A percentile compares a stretch with the other conserved stretches of the same genome.
These are phyloP conservation scores for Alliaria petiolata DNA, from an alignment of 345 rosid genomes.

Conservation along the genomic window DNA sequence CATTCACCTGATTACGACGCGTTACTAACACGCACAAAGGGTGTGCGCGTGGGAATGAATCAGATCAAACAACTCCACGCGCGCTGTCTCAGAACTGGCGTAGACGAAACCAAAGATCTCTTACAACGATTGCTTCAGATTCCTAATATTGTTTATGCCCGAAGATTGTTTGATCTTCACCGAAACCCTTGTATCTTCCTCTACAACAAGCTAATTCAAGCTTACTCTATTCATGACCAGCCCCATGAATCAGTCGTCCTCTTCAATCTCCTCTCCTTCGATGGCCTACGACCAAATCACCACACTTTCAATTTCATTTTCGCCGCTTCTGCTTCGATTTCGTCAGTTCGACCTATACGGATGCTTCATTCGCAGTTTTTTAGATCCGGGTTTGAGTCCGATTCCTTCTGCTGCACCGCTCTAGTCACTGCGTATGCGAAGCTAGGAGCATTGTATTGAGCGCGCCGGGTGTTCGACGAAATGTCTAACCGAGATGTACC, in stretches of 20 bases:
- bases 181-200: slow-evolving; percentile 49
- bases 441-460: slow-evolving; percentile 37
- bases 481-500: slow-evolving; percentile 50
- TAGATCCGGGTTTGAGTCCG: slow-evolving; percentile 53
- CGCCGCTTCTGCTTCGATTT: slow-evolving; percentile 44
- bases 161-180: slow-evolving; percentile 47
- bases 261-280: slow-evolving; percentile 48
- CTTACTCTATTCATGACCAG: slow-evolving; percentile 45
- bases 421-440: slow-evolving; percentile 56
- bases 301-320: slow-evolving; percentile 61
- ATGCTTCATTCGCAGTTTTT: slow-evolving; percentile 51
- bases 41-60: slow-evolving; percentile 36
- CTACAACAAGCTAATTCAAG: slow-evolving; percentile 73
- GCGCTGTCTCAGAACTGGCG: slow-evolving; percentile 42
- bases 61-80: slow-evolving; percentile 62
- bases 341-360: slow-evolving; percentile 32
- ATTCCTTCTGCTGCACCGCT: slow-evolving; percentile 57
- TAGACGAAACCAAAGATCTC: slow-evolving; percentile 47
- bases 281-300: slow-evolving; percentile 50
- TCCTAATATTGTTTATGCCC: slow-evolving; percentile 54
- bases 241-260: slow-evolving; percentile 50
- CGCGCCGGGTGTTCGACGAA: slow-evolving; percentile 62
- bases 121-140: slow-evolving; percentile 43
- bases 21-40: background rate
- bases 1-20: no score